A percentile compares a stretch with the other conserved stretches of the same genome.
These are phyloP conservation scores for Blastomyces percursus DNA, from an alignment of 2,329 filamentous ascomycete species.

Conservation along the genomic window DNA sequence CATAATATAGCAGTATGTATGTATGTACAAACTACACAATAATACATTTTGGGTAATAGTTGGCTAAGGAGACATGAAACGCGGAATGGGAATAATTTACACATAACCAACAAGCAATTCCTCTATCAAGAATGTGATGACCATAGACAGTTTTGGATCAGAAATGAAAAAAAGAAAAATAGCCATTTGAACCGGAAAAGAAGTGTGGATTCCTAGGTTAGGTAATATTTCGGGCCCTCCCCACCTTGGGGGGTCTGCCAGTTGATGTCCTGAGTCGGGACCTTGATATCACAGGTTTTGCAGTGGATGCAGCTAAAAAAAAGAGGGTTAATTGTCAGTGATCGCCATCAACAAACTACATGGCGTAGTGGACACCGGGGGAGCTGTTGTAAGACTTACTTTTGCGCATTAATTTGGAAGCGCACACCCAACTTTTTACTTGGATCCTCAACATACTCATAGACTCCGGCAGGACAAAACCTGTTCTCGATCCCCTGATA, in stretches of 20 bases:
- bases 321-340: neutral
- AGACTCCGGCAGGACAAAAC: conserved; percentile 95
- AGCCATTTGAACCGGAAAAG: conserved; percentile 1
- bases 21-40: neutral
- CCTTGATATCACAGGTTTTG: conserved; percentile 99
- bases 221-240: conserved; percentile 56
- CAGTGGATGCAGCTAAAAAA: conserved; percentile 84
- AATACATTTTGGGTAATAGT: neutral
- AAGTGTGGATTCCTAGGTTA: conserved; percentile 36
- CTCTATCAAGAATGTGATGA: neutral
- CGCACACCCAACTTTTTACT: conserved; percentile 77
- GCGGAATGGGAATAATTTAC: conserved; percentile 4
- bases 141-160: neutral
- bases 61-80: neutral
- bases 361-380: neutral
- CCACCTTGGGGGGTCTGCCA: conserved; percentile 93
- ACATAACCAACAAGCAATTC: neutral
- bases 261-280: conserved; percentile 91
- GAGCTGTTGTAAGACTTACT: conserved; percentile 48
- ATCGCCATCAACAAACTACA: neutral
- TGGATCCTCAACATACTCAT: conserved; percentile 92
- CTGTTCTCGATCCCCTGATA: conserved; percentile 92
- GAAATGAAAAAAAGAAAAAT: neutral
- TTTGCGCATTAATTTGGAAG: conserved; percentile 96
- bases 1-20: neutral